phyloP scores from a whole-genome alignment of 768 basidiomycete genomes.

The Leccinum aurantiacum region DNA sequence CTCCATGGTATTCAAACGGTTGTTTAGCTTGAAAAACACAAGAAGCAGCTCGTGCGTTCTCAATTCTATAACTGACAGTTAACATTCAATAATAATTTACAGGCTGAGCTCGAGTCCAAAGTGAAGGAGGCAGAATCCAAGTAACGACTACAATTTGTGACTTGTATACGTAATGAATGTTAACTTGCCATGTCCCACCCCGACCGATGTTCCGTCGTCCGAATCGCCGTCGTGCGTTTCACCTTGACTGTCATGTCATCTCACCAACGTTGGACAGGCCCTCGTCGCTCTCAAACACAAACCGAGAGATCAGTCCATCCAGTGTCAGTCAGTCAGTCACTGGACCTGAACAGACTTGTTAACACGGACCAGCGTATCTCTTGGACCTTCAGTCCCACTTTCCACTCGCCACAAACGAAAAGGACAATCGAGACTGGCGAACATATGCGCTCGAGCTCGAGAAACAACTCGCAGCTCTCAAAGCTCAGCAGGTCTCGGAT shows the following conservation, averaged over 20 bases:
- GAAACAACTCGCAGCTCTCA: slow-evolving; percentile 20
- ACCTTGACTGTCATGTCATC: not conserved
- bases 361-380: slow-evolving; percentile 24
- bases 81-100: slow-evolving; percentile 16
- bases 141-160: slow-evolving; percentile 10
- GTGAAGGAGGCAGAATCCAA: slow-evolving; percentile 25
- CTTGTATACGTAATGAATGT: not conserved
- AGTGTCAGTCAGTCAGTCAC: slow-evolving; percentile 16
- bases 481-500: slow-evolving; percentile 19
- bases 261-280: slow-evolving; percentile 13
- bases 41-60: slow-evolving; percentile 33
- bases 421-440: slow-evolving; percentile 18
- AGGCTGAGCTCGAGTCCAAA: slow-evolving; percentile 33
- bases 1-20: not conserved
- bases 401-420: slow-evolving; percentile 7
- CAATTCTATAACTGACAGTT: slow-evolving; percentile 8
- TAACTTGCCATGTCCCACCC: not conserved
- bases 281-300: slow-evolving; percentile 27
- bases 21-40: slow-evolving; percentile 32
- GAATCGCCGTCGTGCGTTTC: slow-evolving; percentile 27
- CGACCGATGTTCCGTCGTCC: slow-evolving; percentile 16
- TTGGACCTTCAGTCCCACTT: slow-evolving; percentile 29
- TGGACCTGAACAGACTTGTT: not conserved
- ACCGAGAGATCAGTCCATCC: slow-evolving; percentile 23
- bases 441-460: slow-evolving; percentile 33